A percentile compares a stretch with the other conserved stretches of the same genome.
Evolutionary conservation across 2,329 filamentous ascomycete species (phyloP).

Genomic region (Pyricularia sp.): DNA sequence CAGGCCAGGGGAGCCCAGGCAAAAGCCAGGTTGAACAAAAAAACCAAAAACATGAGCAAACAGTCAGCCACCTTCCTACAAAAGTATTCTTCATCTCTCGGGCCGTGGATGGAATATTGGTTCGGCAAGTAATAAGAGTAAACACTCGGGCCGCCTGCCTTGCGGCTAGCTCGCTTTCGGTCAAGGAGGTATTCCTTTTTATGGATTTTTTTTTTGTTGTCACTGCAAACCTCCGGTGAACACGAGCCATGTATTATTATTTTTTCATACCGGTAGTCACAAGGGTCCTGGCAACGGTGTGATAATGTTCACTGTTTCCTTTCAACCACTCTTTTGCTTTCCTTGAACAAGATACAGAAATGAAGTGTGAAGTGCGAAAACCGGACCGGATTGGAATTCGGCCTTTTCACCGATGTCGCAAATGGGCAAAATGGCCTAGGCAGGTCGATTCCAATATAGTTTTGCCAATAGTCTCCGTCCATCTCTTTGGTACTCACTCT

Average conservation of each 20-base stretch:
- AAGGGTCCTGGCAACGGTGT: not conserved
- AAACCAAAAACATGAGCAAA: not conserved
- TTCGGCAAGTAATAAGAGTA: not conserved
- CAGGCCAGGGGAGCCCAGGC: not conserved
- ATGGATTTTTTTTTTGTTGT: not conserved
- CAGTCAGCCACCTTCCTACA: not conserved
- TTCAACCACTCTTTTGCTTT: too few species aligned
- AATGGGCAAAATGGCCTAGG: not conserved
- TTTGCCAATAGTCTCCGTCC: not conserved
- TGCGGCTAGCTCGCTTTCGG: not conserved
- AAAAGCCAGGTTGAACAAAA: too few species aligned
- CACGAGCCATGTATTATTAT: not conserved
- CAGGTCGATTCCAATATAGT: not conserved
- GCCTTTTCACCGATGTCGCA: too few species aligned
- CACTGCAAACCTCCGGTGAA: not conserved
- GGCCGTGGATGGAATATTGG: not conserved
- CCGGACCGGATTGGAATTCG: too few species aligned
- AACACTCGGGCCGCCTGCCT: not conserved
- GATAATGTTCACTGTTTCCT: not conserved
- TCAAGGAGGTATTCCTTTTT: not conserved
- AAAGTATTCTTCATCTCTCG: not conserved
- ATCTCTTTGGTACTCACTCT: not conserved
- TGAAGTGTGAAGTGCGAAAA: too few species aligned
- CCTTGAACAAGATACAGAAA: too few species aligned
- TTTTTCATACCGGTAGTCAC: not conserved